Base-by-base conservation (phyloP, 129 eudicot genomes). In the Chrysanthemum lavandulifolium region DNA sequence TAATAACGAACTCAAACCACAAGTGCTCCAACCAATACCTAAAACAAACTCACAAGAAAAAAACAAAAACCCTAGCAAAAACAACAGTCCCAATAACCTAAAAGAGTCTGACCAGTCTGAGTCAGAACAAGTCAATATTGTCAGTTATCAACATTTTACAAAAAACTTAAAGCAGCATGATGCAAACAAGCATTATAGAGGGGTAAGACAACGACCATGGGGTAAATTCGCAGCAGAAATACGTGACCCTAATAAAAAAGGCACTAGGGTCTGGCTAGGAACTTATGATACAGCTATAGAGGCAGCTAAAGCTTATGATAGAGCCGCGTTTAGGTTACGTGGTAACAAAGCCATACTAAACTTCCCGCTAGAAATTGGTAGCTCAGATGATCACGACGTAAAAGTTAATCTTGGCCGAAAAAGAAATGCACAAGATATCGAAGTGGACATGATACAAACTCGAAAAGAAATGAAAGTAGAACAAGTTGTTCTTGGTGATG, bases 151-250 rank as follows among this genome's bases (percentile, higher is more conserved):
- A 29, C 36, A 4, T 31, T 3, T 31, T 31, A 31, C 36, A 4
- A 31, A 27, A 29, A 48, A 67, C 15, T n/a, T 11, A 78, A 73
- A 3, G 8, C 48, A 0, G 5, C 15, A 33, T 2, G 73, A 50
- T 0, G 75, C 51, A 0, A 57, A 48, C 10, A 79, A 51, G 76
- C 83, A 69, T 50, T 88, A 80, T 74, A 78, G 95, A 73, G 95
- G 95, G 11, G 95, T 88, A 13, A 59, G 89, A 63, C 80, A 71
- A 77, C 86, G 93, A 21, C 89, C 93, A 13, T 87, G 93, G 93
- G 93, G 93, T 2, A 84, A 84, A 66, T 87, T 79, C 47, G 93
- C 89, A 11, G 87, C 93, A 27, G 89, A 85, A 82, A 88, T 88
- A 18, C 81, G 84, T 10, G 85, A 85, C 66, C 89, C 87, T 49